Evolutionary conservation across 2,329 filamentous ascomycete genomes (phyloP).

Genomic region (Dothistroma septosporum): DNA sequence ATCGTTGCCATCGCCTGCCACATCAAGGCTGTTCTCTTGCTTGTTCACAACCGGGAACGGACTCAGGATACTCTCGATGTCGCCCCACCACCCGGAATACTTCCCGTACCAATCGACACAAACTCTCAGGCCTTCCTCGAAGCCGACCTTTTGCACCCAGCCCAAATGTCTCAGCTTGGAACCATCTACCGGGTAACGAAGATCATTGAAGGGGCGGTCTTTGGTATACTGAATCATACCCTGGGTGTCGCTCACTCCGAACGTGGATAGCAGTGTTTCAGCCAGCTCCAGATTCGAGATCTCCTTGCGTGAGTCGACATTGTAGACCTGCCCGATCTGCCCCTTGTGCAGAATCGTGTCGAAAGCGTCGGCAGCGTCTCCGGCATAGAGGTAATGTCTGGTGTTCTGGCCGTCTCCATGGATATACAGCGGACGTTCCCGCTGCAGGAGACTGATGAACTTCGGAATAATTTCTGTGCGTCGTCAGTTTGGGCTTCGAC

Average conservation of each 20-base stretch:
- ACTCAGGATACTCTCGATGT: conserved; percentile 64
- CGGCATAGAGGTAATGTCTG: conserved; percentile 71
- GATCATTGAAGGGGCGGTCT: conserved; percentile 75
- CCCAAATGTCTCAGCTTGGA: conserved; percentile 63
- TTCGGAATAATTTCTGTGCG: conserved; percentile 76
- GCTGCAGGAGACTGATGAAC: conserved; percentile 68
- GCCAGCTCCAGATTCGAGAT: conserved; percentile 71
- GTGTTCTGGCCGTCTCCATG: conserved; percentile 74
- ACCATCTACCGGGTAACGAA: conserved; percentile 67
- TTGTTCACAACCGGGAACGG: conserved; percentile 50
- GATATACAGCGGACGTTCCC: conserved; percentile 62
- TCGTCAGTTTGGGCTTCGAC: background rate
- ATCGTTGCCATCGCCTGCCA: background rate
- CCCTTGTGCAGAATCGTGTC: conserved; percentile 81
- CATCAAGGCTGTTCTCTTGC: conserved; percentile 1
- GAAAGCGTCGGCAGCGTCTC: conserved; percentile 75
- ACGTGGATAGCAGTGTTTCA: conserved; percentile 58
- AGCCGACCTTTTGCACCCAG: conserved; percentile 64
- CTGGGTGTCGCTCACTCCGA: conserved; percentile 54
- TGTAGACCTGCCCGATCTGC: conserved; percentile 71
- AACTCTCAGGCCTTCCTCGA: conserved; percentile 58
- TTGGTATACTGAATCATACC: conserved; percentile 70
- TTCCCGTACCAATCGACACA: conserved; percentile 68
- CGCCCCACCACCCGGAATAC: conserved; percentile 69
- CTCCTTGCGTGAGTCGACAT: conserved; percentile 74